Conservation (phyloP, 345 rosid species). For the Brassica rapa region DNA sequence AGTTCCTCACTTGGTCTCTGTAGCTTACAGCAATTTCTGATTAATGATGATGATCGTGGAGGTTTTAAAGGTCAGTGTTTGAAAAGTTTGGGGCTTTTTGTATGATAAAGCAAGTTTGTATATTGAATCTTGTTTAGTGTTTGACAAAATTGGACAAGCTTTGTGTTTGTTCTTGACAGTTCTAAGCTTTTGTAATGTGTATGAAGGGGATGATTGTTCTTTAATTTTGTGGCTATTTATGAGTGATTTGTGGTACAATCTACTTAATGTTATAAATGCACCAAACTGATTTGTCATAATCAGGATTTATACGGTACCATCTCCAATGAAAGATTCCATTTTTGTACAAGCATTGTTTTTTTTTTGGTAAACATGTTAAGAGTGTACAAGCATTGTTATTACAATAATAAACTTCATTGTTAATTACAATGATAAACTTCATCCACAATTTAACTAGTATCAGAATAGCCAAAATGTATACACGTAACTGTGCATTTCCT, state of each 20-base stretch:
- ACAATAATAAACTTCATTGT: too few species aligned
- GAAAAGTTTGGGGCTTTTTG: background rate
- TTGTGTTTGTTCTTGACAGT: slow-evolving; percentile 6
- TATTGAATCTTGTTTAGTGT: background rate
- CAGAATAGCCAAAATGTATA: too few species aligned
- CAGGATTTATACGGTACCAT: background rate
- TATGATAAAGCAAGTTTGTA: slow-evolving; percentile 27
- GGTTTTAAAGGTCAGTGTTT: slow-evolving; percentile 2
- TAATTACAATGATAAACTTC: too few species aligned
- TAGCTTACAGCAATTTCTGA: slow-evolving; percentile 30
- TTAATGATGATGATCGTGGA: background rate
- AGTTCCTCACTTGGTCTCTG: slow-evolving; percentile 65
- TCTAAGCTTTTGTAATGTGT: slow-evolving; percentile 1
- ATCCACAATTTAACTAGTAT: too few species aligned
- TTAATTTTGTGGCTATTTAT: background rate
- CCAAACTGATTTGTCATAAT: background rate
- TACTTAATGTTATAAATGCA: background rate
- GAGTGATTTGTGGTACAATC: background rate
- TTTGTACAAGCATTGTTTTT: too few species aligned
- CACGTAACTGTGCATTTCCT: too few species aligned
- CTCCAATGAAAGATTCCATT: too few species aligned
- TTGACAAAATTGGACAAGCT: background rate
- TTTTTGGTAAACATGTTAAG: too few species aligned
- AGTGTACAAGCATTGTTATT: too few species aligned
- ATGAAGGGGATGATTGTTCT: background rate